Conservation (phyloP, 2,329 filamentous ascomycete genomes). For the Orbilia quercus region DNA sequence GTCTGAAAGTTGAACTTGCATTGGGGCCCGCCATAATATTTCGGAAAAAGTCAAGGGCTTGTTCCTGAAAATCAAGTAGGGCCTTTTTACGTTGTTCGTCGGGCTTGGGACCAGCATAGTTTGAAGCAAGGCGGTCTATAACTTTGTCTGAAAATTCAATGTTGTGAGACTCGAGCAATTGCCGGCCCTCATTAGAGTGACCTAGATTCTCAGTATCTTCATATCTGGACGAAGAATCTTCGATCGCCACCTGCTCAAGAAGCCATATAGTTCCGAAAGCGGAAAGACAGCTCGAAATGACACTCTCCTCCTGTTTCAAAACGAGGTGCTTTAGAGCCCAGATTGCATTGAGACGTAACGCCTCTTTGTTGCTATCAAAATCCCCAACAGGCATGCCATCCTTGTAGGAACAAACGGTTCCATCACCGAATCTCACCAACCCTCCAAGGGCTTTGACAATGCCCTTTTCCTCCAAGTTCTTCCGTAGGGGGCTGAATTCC, state of each 20-base stretch:
- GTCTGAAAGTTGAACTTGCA: conserved; percentile 80
- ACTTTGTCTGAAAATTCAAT: conserved; percentile 37
- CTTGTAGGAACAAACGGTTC: conserved; percentile 63
- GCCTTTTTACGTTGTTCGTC: conserved; percentile 57
- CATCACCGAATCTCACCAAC: conserved; percentile 82
- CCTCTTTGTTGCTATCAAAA: conserved; percentile 45
- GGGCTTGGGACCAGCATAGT: conserved; percentile 32
- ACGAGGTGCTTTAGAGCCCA: conserved; percentile 96
- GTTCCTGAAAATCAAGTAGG: conserved; percentile 79
- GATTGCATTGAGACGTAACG: conserved; percentile 82
- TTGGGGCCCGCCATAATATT: conserved; percentile 81
- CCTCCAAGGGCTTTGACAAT: conserved; percentile 81
- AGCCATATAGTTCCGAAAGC: conserved; percentile 83
- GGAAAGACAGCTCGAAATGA: conserved; percentile 81
- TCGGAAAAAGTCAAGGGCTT: conserved; percentile 86
- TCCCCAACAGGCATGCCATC: conserved; percentile 33
- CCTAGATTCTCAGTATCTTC: conserved; percentile 29
- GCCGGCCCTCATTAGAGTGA: conserved; percentile 25
- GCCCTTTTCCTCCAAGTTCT: conserved; percentile 79
- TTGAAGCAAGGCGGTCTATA: conserved; percentile 34
- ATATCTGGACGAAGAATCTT: conserved; percentile 60
- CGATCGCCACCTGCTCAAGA: conserved; percentile 71
- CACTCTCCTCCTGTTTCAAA: conserved; percentile 74
- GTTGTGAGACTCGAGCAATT: conserved; percentile 38
- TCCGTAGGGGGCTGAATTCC: conserved; percentile 88